phyloP scores from a whole-genome alignment of 768 basidiomycete species.

The Rhizopogon rudus region DNA sequence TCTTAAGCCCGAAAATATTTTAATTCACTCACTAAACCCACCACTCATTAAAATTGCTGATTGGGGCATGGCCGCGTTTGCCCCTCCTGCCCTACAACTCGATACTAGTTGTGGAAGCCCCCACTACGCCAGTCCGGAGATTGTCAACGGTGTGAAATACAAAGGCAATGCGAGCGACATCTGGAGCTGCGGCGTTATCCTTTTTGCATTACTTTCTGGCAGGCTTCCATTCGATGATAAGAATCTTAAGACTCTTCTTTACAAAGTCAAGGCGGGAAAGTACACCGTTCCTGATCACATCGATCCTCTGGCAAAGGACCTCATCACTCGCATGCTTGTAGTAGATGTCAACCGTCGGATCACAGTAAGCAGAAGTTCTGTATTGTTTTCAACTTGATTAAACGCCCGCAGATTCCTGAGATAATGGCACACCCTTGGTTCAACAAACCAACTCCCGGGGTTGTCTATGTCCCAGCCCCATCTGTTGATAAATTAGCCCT shows the following conservation, averaged over 20 bases:
- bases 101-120: slow-evolving; percentile 96
- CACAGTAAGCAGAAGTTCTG: slow-evolving; percentile 46
- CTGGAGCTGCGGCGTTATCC: slow-evolving; percentile 95
- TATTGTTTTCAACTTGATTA: slow-evolving; percentile 2
- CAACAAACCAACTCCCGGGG: slow-evolving; percentile 43
- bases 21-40: slow-evolving; percentile 78
- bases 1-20: slow-evolving; percentile 95
- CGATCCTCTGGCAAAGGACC: slow-evolving; percentile 78
- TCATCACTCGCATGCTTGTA: slow-evolving; percentile 83
- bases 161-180: slow-evolving; percentile 89
- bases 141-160: slow-evolving; percentile 88
- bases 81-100: slow-evolving; percentile 76
- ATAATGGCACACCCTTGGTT: slow-evolving; percentile 88
- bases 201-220: slow-evolving; percentile 86
- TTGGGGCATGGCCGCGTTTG: slow-evolving; percentile 98
- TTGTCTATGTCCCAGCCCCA: slow-evolving; percentile 47
- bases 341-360: slow-evolving; percentile 80
- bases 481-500: slow-evolving; percentile 63
- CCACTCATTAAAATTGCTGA: slow-evolving; percentile 94
- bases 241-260: slow-evolving; percentile 68
- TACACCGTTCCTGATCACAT: slow-evolving; percentile 81
- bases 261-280: slow-evolving; percentile 83
- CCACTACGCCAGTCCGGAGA: slow-evolving; percentile 96
- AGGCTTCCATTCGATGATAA: slow-evolving; percentile 93
- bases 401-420: slow-evolving; percentile 64